phyloP scores from a whole-genome alignment of 306 rosid species.

The Dalbergia cochinchinensis region DNA sequence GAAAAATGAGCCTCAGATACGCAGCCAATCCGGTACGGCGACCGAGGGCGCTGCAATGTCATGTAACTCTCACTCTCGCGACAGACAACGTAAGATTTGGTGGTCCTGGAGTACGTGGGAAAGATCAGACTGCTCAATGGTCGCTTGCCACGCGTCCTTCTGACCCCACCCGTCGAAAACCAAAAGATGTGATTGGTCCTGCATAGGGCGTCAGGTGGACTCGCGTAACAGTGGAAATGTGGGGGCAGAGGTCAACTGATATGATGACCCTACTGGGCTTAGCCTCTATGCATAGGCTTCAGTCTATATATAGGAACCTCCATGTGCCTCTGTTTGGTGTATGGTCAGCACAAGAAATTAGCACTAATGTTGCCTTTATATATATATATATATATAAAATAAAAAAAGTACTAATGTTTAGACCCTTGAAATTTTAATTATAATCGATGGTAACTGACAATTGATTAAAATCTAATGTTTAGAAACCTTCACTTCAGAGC shows the following conservation, averaged over 20 bases:
- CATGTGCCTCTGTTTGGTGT: neutral
- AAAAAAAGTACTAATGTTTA: no score
- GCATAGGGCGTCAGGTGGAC: slow-evolving; percentile 19
- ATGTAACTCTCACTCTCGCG: slow-evolving; percentile 4
- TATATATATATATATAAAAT: no score
- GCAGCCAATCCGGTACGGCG: neutral
- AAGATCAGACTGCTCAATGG: neutral
- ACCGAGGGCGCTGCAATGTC: neutral
- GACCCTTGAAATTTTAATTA: no score
- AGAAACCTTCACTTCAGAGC: no score
- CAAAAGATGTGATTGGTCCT: slow-evolving; percentile 2
- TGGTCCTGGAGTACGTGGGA: slow-evolving; percentile 8
- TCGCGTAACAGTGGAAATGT: slow-evolving; percentile 4
- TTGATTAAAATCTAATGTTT: no score
- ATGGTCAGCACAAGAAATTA: neutral
- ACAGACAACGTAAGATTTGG: slow-evolving; percentile 34
- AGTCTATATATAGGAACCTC: neutral
- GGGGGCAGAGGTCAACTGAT: neutral
- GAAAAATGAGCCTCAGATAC: slow-evolving; percentile 23
- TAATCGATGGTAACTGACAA: no score
- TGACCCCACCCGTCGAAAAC: neutral
- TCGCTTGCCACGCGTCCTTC: neutral
- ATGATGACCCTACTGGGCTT: slow-evolving; percentile 8
- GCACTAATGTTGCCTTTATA: no score
- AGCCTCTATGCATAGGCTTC: neutral